A percentile compares a stretch with the other conserved stretches of the same genome.
Conservation (phyloP, 1,139 yeast species). For the Saccharomyces hybrid region DNA sequence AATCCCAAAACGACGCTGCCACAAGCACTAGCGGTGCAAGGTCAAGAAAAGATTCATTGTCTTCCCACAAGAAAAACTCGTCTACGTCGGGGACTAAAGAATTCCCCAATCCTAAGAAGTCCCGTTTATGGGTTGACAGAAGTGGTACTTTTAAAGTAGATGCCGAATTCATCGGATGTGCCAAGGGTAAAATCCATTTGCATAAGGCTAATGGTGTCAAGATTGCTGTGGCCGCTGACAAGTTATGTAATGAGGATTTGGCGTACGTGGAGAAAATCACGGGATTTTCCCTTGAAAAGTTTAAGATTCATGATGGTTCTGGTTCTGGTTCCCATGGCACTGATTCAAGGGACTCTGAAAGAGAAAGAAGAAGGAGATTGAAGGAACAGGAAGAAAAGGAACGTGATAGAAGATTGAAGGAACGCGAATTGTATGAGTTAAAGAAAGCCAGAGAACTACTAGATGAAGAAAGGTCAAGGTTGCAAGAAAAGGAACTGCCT, state of each 20-base stretch:
- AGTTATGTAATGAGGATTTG: slow-evolving; percentile 73
- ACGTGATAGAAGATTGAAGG: slow-evolving; percentile 30
- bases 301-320: slow-evolving; percentile 31
- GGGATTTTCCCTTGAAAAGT: slow-evolving; percentile 63
- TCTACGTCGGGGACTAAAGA: slow-evolving; percentile 27
- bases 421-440: slow-evolving; percentile 28
- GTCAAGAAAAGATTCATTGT: slow-evolving; percentile 16
- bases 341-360: slow-evolving; percentile 30
- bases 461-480: slow-evolving; percentile 28
- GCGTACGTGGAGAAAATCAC: slow-evolving; percentile 88
- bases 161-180: slow-evolving; percentile 88
- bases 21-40: slow-evolving; percentile 18
- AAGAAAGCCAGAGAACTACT: slow-evolving; percentile 32
- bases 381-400: slow-evolving; percentile 31
- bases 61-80: slow-evolving; percentile 23
- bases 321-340: slow-evolving; percentile 4
- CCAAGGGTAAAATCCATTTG: slow-evolving; percentile 88
- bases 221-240: slow-evolving; percentile 88
- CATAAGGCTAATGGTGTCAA: slow-evolving; percentile 95
- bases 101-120: slow-evolving; percentile 71
- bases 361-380: slow-evolving; percentile 33
- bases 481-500: slow-evolving; percentile 27
- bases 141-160: slow-evolving; percentile 93
- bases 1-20: slow-evolving; percentile 29
- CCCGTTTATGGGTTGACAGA: slow-evolving; percentile 94